phyloP scores from a whole-genome alignment of 192 early-diverging fungal genomes.

The Coemansia sp. region DNA sequence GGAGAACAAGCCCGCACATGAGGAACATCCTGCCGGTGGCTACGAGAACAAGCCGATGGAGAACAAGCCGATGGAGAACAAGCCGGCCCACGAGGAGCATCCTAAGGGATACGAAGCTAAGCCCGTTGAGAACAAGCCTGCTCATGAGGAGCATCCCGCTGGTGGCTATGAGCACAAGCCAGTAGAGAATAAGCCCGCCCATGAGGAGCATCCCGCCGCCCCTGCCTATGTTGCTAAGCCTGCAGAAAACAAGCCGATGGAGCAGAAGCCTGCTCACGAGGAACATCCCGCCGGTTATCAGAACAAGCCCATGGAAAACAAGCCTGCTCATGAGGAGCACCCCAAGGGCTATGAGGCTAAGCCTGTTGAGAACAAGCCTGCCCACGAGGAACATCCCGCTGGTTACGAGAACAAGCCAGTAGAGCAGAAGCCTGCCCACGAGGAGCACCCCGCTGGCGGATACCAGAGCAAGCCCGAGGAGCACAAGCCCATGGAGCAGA shows the following conservation, averaged over 20 bases:
- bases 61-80: too few species aligned
- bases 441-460: neutral
- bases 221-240: neutral
- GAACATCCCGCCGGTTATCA: neutral
- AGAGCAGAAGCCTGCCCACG: neutral
- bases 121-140: constrained; percentile 6
- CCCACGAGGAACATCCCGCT: neutral
- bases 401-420: neutral
- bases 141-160: constrained; percentile 16
- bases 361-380: neutral
- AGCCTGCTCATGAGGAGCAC: constrained; percentile 6
- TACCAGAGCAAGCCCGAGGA: neutral
- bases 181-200: neutral
- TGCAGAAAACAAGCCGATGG: neutral
- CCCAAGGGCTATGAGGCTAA: neutral
- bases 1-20: constrained; percentile 3
- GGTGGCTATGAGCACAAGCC: neutral
- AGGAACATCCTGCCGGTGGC: constrained; percentile 21
- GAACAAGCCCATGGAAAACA: neutral
- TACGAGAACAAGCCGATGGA: constrained; percentile 10
- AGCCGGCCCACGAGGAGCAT: constrained; percentile 19
- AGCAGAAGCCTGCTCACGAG: neutral
- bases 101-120: constrained; percentile 6
- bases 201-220: constrained; percentile 2
- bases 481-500: neutral